Evolutionary conservation across 140 eudicot genomes (phyloP).

Genomic region (Anethum foeniculum): DNA sequence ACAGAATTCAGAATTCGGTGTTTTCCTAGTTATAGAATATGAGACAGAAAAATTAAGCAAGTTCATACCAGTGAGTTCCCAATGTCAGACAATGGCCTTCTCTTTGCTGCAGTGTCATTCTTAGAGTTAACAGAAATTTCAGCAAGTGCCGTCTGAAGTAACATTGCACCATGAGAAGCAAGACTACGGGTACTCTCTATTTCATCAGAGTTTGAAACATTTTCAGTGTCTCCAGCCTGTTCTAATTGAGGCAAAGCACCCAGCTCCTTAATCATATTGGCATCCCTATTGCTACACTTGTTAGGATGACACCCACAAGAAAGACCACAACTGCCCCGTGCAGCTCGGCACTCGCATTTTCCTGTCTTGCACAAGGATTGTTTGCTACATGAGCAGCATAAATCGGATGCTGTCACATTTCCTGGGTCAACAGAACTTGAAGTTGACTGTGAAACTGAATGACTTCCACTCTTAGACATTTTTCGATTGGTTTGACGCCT

Average conservation of each 20-base stretch:
- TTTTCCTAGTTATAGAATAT: not conserved
- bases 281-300: conserved; percentile 64
- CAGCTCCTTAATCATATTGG: not conserved
- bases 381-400: conserved; percentile 71
- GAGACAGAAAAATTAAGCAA: not conserved
- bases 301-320: conserved; percentile 55
- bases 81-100: conserved; percentile 86
- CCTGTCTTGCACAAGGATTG: conserved; percentile 63
- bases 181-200: conserved; percentile 32
- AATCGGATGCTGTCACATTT: conserved; percentile 13
- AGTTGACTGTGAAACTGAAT: conserved; percentile 7
- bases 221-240: conserved; percentile 10
- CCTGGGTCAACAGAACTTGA: conserved; percentile 11
- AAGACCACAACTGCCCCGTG: conserved; percentile 33
- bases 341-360: conserved; percentile 75
- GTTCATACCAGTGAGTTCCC: conserved; percentile 61
- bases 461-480: conserved; percentile 23
- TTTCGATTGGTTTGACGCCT: conserved; percentile 28
- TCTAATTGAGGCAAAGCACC: conserved; percentile 24
- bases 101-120: conserved; percentile 25
- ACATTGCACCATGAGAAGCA: conserved; percentile 70
- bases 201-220: conserved; percentile 20
- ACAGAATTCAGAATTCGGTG: not conserved
- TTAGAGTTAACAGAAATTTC: conserved; percentile 42
- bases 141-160: conserved; percentile 65